Conservation (phyloP, 2,329 filamentous ascomycete species). For the Fusarium anthophilum region DNA sequence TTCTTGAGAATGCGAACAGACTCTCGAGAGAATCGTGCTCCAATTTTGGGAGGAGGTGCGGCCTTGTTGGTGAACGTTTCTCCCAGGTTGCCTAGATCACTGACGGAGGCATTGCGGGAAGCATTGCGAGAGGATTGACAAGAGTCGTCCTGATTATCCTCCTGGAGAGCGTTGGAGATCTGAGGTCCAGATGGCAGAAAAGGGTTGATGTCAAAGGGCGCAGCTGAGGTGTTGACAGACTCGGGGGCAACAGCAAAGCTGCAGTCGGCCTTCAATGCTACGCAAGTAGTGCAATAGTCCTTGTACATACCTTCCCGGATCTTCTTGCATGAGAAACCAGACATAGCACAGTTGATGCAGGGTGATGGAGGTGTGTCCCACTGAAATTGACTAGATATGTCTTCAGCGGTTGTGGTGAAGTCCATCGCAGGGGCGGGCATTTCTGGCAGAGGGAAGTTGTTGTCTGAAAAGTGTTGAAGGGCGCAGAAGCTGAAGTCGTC, state of each 20-base stretch:
- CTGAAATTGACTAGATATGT: conserved; percentile 32
- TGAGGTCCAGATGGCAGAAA: conserved; percentile 58
- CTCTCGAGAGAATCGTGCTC: conserved; percentile 80
- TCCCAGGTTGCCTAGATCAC: conserved; percentile 43
- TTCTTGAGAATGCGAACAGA: conserved; percentile 83
- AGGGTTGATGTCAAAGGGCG: conserved; percentile 57
- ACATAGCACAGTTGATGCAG: conserved; percentile 62
- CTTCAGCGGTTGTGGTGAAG: conserved; percentile 32
- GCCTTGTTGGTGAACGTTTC: conserved; percentile 44
- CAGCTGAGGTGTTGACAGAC: conserved; percentile 46
- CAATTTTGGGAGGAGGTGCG: conserved; percentile 66
- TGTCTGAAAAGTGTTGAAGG: conserved; percentile 64
- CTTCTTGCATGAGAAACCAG: conserved; percentile 67
- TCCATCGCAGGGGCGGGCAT: conserved; percentile 46
- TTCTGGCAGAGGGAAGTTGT: conserved; percentile 47
- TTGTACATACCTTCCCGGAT: conserved; percentile 68
- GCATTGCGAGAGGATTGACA: conserved; percentile 38
- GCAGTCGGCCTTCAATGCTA: conserved; percentile 66
- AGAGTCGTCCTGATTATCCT: conserved; percentile 40
- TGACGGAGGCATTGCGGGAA: conserved; percentile 40
- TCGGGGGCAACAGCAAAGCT: conserved; percentile 59
- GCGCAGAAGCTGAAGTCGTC: conserved; percentile 69
- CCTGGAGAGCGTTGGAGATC: conserved; percentile 48
- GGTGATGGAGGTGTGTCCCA: conserved; percentile 58
- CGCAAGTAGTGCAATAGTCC: conserved; percentile 70